A percentile compares a stretch with the other conserved stretches of the same genome.
These are phyloP conservation scores for Phytophthora brassicae DNA, from an alignment of 352 stramenopile genomes.

Conservation along the genomic window DNA sequence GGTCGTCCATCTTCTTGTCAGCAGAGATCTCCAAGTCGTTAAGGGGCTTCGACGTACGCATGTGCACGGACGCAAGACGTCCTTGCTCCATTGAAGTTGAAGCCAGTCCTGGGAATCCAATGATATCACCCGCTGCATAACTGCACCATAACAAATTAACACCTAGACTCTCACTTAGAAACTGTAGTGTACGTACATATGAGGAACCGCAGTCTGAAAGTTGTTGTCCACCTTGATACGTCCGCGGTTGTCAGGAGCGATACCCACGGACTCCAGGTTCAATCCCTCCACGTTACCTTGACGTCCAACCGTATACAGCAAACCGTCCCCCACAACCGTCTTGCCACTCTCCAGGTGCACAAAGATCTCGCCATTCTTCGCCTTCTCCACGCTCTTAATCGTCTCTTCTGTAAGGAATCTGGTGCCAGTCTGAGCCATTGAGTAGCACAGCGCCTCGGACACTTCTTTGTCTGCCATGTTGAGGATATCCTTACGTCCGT, in stretches of 20 bases:
- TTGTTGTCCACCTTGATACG: constrained; percentile 87
- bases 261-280: constrained; percentile 76
- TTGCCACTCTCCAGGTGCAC: constrained; percentile 87
- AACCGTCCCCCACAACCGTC: constrained; percentile 75
- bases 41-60: constrained; percentile 70
- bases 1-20: constrained; percentile 60
- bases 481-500: constrained; percentile 83
- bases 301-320: constrained; percentile 88
- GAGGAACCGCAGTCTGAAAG: constrained; percentile 83
- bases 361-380: constrained; percentile 62
- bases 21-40: constrained; percentile 53
- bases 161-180: not conserved
- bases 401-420: constrained; percentile 86
- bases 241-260: constrained; percentile 80
- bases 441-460: constrained; percentile 83
- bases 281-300: constrained; percentile 87
- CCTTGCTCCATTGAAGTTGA: constrained; percentile 93
- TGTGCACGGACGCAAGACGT: constrained; percentile 84
- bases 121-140: constrained; percentile 90
- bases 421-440: constrained; percentile 85
- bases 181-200: constrained; percentile 62
- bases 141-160: constrained; percentile 31
- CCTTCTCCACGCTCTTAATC: constrained; percentile 75
- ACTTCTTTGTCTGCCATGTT: constrained; percentile 91
- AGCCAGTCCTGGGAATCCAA: constrained; percentile 86